Conservation (phyloP, 306 rosid species). For the Medicago truncatula region MtrunA17r5.0-ANR NC_053042.1:39949501-39950000, state of each 20-base stretch:
- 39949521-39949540: constrained; percentile 43
- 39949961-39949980: constrained; percentile 91
- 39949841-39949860: constrained; percentile 91
- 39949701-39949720: constrained; percentile 92
- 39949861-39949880: constrained; percentile 61
- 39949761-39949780: constrained; percentile 96
- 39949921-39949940: constrained; percentile 50
- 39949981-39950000: constrained; percentile 64
- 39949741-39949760: constrained; percentile 95
- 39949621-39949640: constrained; percentile 95
- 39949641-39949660: constrained; percentile 99
- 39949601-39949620: constrained; percentile 67
- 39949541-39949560: constrained; percentile 41
- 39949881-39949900: constrained; percentile 60
- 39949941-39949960: constrained; percentile 62
- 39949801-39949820: constrained; percentile 69
- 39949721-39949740: constrained; percentile 92
- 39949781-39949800: constrained; percentile 81
- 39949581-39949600: constrained; percentile 44
- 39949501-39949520: constrained; percentile 56
- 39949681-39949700: constrained; percentile 94
- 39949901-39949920: constrained; percentile 76
- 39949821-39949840: constrained; percentile 91
- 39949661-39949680: constrained; percentile 94
- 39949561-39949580: constrained; percentile 43